Evolutionary conservation across 73 alveolate genomes (phyloP).

Genomic region (Halteria grandinella): DNA sequence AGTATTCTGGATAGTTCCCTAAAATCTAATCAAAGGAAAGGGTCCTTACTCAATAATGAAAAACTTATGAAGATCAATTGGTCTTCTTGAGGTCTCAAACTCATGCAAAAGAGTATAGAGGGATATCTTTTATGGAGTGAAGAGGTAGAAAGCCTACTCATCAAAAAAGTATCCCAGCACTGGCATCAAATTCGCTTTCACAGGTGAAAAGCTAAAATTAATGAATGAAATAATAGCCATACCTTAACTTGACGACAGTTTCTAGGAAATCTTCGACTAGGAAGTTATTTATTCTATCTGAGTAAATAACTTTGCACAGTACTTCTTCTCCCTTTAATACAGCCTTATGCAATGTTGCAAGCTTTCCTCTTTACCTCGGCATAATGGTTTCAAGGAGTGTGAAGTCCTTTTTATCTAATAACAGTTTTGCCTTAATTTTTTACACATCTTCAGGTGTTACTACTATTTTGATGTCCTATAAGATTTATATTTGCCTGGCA

Average conservation of each 20-base stretch:
- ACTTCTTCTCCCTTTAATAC: constrained; percentile 28
- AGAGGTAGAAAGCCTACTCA: neutral
- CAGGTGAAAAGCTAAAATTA: neutral
- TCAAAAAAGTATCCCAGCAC: constrained; percentile 18
- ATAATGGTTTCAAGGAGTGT: constrained; percentile 1
- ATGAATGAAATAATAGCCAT: neutral
- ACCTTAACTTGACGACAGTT: neutral
- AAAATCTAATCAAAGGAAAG: neutral
- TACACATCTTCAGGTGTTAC: constrained; percentile 13
- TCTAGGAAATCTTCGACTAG: constrained; percentile 34
- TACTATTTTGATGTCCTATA: neutral
- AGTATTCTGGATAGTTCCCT: constrained; percentile 43
- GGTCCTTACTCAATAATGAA: constrained; percentile 3
- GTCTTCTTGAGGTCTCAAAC: neutral
- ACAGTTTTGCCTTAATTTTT: constrained; percentile 7
- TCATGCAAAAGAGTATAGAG: constrained; percentile 10
- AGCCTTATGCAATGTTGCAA: constrained; percentile 21
- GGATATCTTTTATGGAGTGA: neutral
- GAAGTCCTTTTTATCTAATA: constrained; percentile 13
- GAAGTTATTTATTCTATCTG: constrained; percentile 33
- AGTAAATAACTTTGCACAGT: constrained; percentile 26
- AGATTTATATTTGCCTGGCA: neutral
- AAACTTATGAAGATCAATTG: constrained; percentile 4
- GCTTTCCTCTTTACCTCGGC: constrained; percentile 3
- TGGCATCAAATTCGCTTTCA: neutral